Conservation (phyloP, 805 yeast genomes). For the Kuraishia floccosa region DNA sequence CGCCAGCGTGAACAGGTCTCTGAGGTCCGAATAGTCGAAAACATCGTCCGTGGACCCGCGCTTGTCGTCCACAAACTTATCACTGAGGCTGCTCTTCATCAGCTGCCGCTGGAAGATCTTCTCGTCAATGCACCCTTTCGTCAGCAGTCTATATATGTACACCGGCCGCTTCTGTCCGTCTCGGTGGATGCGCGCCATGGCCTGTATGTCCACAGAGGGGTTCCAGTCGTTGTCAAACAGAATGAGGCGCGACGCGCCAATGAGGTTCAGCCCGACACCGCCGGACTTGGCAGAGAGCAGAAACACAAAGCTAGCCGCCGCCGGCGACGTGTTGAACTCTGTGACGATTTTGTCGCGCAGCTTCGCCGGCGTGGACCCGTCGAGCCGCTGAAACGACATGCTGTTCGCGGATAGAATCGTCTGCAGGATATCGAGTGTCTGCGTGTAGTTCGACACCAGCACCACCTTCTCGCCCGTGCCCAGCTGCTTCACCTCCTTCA, state of each 20-base stretch:
- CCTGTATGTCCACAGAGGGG: constrained; percentile 85
- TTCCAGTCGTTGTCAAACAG: constrained; percentile 96
- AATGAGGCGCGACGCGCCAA: constrained; percentile 82
- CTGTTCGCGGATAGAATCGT: constrained; percentile 34
- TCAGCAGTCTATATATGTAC: constrained; percentile 68
- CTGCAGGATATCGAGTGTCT: constrained; percentile 73
- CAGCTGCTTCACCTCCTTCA: constrained; percentile 31
- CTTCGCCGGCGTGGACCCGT: constrained; percentile 71
- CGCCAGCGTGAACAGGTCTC: constrained; percentile 59
- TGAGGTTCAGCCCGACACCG: constrained; percentile 82
- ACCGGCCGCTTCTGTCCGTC: constrained; percentile 84
- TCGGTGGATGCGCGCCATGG: constrained; percentile 91
- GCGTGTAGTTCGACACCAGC: constrained; percentile 78
- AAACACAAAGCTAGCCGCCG: constrained; percentile 42
- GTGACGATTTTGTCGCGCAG: constrained; percentile 56
- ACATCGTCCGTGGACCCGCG: constrained; percentile 42
- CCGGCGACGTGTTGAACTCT: constrained; percentile 44
- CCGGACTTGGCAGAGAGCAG: constrained; percentile 85
- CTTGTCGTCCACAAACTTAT: constrained; percentile 44
- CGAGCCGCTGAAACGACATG: constrained; percentile 51
- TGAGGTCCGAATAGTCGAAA: constrained; percentile 58
- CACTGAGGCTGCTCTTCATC: constrained; percentile 71
- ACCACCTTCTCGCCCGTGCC: constrained; percentile 70
- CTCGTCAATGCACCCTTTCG: constrained; percentile 90
- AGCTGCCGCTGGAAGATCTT: constrained; percentile 88